phyloP scores from a whole-genome alignment of 2,329 filamentous ascomycete species.

The Epichloe sibirici region DNA sequence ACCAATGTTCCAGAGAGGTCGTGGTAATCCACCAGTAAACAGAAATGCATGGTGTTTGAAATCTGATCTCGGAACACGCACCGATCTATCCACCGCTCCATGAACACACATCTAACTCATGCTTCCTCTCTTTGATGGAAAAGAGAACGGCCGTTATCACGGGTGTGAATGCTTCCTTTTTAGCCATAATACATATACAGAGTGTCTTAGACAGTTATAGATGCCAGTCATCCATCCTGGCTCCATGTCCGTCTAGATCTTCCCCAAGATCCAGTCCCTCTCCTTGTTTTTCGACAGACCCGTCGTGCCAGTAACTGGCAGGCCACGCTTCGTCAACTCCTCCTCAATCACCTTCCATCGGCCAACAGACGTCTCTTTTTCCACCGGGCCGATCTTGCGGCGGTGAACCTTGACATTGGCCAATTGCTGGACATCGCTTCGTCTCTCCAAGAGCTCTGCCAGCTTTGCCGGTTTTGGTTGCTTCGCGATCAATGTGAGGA shows the following conservation, averaged over 20 bases:
- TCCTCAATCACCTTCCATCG: slow-evolving; percentile 70
- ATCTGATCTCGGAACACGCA: too few species aligned
- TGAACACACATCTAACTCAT: too few species aligned
- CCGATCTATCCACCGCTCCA: too few species aligned
- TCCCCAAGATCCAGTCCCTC: slow-evolving; percentile 29
- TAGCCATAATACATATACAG: slow-evolving; percentile 1
- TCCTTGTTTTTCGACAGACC: slow-evolving; percentile 29
- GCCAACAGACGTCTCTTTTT: slow-evolving; percentile 60
- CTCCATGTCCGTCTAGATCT: slow-evolving; percentile 12
- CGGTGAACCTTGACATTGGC: slow-evolving; percentile 59
- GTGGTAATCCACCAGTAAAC: too few species aligned
- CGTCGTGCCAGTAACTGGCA: slow-evolving; percentile 43
- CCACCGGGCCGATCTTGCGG: slow-evolving; percentile 54
- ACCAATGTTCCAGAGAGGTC: too few species aligned
- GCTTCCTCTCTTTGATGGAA: too few species aligned
- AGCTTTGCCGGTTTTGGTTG: slow-evolving; percentile 50
- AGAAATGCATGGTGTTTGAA: too few species aligned
- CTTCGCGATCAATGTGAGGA: slow-evolving; percentile 41
- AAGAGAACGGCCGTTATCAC: neutral
- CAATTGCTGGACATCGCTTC: slow-evolving; percentile 34
- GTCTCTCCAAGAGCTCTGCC: slow-evolving; percentile 41
- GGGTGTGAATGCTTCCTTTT: neutral
- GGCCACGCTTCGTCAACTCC: slow-evolving; percentile 49
- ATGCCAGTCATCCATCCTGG: neutral
- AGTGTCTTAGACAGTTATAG: neutral